phyloP scores from a whole-genome alignment of 768 basidiomycete genomes.

The Baorangia bicolor region DNA sequence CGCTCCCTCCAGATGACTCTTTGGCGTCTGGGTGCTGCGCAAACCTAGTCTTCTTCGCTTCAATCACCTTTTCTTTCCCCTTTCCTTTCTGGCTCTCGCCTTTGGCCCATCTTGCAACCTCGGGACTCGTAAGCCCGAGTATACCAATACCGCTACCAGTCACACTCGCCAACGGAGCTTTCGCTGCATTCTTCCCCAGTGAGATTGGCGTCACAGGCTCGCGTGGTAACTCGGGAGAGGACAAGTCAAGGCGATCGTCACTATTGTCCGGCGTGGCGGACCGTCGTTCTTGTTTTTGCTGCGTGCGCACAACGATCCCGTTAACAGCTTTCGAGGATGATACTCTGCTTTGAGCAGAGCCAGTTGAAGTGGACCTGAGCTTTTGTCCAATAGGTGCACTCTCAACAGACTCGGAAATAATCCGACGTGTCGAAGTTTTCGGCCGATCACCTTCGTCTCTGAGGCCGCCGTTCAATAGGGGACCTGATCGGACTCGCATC shows the following conservation, averaged over 20 bases:
- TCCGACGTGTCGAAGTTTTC: slow-evolving; percentile 12
- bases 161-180: slow-evolving; percentile 2
- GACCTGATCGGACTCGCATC: slow-evolving; percentile 20
- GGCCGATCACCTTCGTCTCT: slow-evolving; percentile 1
- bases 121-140: slow-evolving; percentile 52
- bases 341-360: background rate
- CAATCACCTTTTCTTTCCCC: slow-evolving; percentile 22
- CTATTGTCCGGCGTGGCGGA: slow-evolving; percentile 15
- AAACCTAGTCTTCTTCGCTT: slow-evolving; percentile 50
- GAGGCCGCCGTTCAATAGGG: background rate
- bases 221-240: slow-evolving; percentile 33
- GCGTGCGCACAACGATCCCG: background rate
- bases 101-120: slow-evolving; percentile 51
- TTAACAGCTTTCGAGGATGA: slow-evolving; percentile 7
- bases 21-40: slow-evolving; percentile 25
- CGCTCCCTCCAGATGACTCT: slow-evolving; percentile 23
- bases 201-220: slow-evolving; percentile 35
- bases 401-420: slow-evolving; percentile 19
- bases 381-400: slow-evolving; percentile 7
- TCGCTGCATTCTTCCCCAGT: slow-evolving; percentile 21
- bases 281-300: slow-evolving; percentile 8
- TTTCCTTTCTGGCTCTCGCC: slow-evolving; percentile 37
- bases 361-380: background rate
- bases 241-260: slow-evolving; percentile 17
- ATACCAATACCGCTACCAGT: slow-evolving; percentile 26